phyloP scores from a whole-genome alignment of 805 yeast genomes.

The Brettanomyces naardenensis region DNA sequence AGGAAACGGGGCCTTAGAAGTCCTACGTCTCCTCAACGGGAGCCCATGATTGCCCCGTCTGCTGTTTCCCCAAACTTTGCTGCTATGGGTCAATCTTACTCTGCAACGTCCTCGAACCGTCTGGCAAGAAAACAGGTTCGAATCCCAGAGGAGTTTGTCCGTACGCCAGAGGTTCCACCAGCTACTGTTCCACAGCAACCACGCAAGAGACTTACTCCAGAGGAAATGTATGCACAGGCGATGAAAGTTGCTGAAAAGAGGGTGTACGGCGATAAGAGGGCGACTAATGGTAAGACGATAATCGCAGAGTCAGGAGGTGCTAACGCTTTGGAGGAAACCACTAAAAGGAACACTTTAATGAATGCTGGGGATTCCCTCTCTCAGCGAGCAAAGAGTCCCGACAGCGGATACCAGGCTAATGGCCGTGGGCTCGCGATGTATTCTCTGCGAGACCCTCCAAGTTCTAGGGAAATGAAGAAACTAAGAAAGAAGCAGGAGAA shows the following conservation, averaged over 20 bases:
- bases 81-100: too few relatives aligned
- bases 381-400: background rate
- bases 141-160: too few relatives aligned
- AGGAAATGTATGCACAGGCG: conserved; percentile 49
- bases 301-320: conserved; percentile 2
- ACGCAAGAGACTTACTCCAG: conserved; percentile 26
- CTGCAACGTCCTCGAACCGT: too few relatives aligned
- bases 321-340: conserved; percentile 17
- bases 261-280: conserved; percentile 38
- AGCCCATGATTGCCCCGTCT: too few relatives aligned
- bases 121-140: too few relatives aligned
- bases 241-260: conserved; percentile 46
- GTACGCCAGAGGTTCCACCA: background rate
- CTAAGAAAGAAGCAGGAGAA: background rate
- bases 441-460: conserved; percentile 19
- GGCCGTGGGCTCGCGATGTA: conserved; percentile 21
- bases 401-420: background rate
- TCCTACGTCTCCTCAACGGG: too few relatives aligned
- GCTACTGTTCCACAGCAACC: background rate
- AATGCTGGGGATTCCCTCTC: conserved; percentile 10
- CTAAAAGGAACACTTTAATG: conserved; percentile 19
- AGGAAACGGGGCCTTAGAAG: too few relatives aligned
- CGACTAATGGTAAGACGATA: too few relatives aligned
- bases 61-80: too few relatives aligned
- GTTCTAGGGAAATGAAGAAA: conserved; percentile 2